Percentiles rank a stretch among this genome's conserved stretches.
Conservation (phyloP, 306 rosid genomes). For the Crotalaria pallida region DNA sequence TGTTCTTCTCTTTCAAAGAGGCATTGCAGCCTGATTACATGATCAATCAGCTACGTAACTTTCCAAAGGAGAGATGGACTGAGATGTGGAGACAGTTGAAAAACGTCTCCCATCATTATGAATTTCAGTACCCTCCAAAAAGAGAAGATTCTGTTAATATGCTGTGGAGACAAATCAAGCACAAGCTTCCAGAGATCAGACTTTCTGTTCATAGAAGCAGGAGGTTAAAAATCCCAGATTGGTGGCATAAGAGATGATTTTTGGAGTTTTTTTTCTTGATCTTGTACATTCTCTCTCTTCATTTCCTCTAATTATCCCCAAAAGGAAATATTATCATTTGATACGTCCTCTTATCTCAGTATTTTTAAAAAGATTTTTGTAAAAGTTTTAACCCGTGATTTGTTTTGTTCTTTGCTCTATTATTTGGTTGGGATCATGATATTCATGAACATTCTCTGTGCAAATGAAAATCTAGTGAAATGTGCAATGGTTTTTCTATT, state of each 20-base stretch:
- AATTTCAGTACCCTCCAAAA: conserved; percentile 80
- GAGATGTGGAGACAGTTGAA: conserved; percentile 86
- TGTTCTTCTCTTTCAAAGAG: conserved; percentile 87
- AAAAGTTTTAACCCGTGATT: conserved; percentile 14
- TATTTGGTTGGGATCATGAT: conserved; percentile 8
- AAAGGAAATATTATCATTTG: conserved; percentile 25
- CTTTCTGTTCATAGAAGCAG: conserved; percentile 66
- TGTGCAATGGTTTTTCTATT: background rate
- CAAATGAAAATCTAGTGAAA: background rate
- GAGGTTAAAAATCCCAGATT: conserved; percentile 85
- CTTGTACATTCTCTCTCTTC: conserved; percentile 45
- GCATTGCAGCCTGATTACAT: conserved; percentile 78
- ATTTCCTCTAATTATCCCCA: conserved; percentile 18
- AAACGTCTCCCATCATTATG: conserved; percentile 67
- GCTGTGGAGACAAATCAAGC: conserved; percentile 95
- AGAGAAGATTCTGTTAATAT: conserved; percentile 84
- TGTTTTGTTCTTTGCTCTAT: conserved; percentile 8
- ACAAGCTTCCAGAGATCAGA: conserved; percentile 72
- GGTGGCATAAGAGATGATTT: conserved; percentile 73
- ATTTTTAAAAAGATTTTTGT: conserved; percentile 12
- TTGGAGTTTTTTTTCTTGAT: background rate
- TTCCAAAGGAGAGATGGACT: conserved; percentile 78
- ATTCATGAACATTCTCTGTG: background rate
- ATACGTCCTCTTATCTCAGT: conserved; percentile 14
- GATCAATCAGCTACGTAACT: conserved; percentile 58